Conservation (phyloP, 2,329 filamentous ascomycete genomes). For the Colletotrichum lindemuthianum region DNA sequence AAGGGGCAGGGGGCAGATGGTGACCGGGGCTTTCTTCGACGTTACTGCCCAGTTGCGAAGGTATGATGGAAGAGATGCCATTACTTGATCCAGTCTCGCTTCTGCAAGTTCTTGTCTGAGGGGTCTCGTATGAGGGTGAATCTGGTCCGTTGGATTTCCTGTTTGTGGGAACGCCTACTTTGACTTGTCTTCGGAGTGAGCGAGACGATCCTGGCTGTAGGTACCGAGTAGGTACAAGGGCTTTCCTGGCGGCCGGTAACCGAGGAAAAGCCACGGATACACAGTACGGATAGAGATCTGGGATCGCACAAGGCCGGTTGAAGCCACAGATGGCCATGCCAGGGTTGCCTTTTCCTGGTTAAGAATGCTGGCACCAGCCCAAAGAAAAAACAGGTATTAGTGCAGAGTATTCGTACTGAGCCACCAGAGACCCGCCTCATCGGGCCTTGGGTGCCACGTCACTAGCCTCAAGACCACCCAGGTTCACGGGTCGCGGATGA, state of each 20-base stretch:
- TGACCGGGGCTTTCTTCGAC: neutral
- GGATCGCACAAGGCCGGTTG: constrained; percentile 12
- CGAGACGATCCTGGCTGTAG: constrained; percentile 31
- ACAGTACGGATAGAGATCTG: constrained; percentile 25
- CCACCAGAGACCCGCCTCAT: constrained; percentile 28
- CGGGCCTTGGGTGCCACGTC: constrained; percentile 34
- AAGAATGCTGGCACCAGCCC: constrained; percentile 1
- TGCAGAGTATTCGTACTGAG: neutral
- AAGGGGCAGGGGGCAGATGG: constrained; percentile 30
- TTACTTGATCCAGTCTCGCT: constrained; percentile 11
- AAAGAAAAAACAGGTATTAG: too few relatives aligned
- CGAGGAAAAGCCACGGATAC: constrained; percentile 8
- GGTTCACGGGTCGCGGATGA: constrained; percentile 25
- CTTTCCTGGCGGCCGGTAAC: neutral
- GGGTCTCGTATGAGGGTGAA: constrained; percentile 13
- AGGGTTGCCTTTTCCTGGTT: constrained; percentile 7
- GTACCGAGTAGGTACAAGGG: constrained; percentile 31
- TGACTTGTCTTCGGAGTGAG: constrained; percentile 28
- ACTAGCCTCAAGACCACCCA: constrained; percentile 35
- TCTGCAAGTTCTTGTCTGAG: constrained; percentile 9
- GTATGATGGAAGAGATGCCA: neutral
- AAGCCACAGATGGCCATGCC: constrained; percentile 26
- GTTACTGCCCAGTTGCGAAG: neutral
- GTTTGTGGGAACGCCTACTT: constrained; percentile 1
- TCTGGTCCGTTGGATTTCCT: neutral